Percentiles rank a stretch among this genome's conserved stretches.
Evolutionary conservation across 495 filamentous ascomycete species (phyloP).

Genomic region (Tuber brumale): DNA sequence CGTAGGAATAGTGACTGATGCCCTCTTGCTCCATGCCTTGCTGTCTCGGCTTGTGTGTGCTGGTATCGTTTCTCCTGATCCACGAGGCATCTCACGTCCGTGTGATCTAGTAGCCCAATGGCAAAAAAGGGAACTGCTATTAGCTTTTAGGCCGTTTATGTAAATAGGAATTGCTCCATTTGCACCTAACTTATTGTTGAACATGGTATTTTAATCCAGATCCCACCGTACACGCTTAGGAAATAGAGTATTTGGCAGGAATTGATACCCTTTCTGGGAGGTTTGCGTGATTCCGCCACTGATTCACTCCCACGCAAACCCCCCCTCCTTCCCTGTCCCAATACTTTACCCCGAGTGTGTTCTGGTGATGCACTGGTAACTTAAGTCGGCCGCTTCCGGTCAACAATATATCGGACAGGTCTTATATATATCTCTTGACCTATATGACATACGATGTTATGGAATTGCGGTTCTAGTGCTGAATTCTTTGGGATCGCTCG

Average conservation of each 20-base stretch:
- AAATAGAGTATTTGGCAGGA: too few species aligned
- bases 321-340: too few species aligned
- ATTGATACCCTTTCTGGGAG: too few species aligned
- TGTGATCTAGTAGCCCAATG: background rate
- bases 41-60: conserved; percentile 1
- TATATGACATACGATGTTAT: background rate
- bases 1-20: background rate
- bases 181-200: background rate
- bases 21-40: background rate
- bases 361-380: background rate
- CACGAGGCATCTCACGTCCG: conserved; percentile 9
- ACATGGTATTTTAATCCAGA: background rate
- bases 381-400: background rate
- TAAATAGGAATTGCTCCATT: conserved; percentile 7
- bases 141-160: conserved; percentile 19
- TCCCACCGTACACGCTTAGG: too few species aligned
- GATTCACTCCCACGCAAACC: too few species aligned
- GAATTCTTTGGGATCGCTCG: background rate
- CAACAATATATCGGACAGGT: background rate
- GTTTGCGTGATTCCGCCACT: too few species aligned
- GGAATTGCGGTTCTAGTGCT: background rate
- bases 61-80: conserved; percentile 11
- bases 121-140: conserved; percentile 8
- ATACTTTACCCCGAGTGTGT: too few species aligned
- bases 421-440: background rate